Evolutionary conservation across 805 yeast genomes (phyloP), one percentile per base, ranked within the genome.

Genomic region (Brettanomyces sp.): DNA sequence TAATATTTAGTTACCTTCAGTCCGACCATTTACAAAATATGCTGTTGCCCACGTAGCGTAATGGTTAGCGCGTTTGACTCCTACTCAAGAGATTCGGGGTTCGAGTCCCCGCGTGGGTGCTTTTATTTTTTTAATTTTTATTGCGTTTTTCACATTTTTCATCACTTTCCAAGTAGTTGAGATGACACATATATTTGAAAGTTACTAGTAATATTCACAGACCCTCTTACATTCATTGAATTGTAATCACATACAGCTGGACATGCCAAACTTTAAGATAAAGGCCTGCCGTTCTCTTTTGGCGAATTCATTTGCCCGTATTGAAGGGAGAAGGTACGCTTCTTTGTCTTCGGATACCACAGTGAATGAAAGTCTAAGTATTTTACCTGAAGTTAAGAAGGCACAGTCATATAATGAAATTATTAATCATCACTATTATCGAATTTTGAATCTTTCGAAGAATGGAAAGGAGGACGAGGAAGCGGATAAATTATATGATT

Each of bases 11-110:
- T n/a, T n/a, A n/a, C n/a, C n/a, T n/a, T n/a, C n/a, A n/a, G n/a
- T n/a, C n/a, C n/a, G 32, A 28, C 8, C 32, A 28, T 9, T 5
- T 28, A 28, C 7, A 7, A 28, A 7, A 28, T 28, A 9, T 28
- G 39, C 12, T 22, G 13, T 3, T 22, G 49, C 47, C 49, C 46
- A 43, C 41, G 47, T 47, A 47, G 49, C 49, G 45, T 45, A 47
- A 47, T 47, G 47, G 49, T 45, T 47, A 47, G 49, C 45, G 49
- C 49, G 49, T 47, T 39, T 47, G 49, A 47, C 47, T 47, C 47
- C 46, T 47, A 47, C 43, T 47, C 49, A 47, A 39, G 44, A 47
- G 49, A 45, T 44, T 47, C 44, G 42, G 49, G 49, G 49, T 47
- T 47, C 49, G 47, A 47, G 45, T 43, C 49, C 49, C 49, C 43